Base-by-base conservation (phyloP, 1,284 basidiomycete genomes). In the Ustilago hordei region DNA sequence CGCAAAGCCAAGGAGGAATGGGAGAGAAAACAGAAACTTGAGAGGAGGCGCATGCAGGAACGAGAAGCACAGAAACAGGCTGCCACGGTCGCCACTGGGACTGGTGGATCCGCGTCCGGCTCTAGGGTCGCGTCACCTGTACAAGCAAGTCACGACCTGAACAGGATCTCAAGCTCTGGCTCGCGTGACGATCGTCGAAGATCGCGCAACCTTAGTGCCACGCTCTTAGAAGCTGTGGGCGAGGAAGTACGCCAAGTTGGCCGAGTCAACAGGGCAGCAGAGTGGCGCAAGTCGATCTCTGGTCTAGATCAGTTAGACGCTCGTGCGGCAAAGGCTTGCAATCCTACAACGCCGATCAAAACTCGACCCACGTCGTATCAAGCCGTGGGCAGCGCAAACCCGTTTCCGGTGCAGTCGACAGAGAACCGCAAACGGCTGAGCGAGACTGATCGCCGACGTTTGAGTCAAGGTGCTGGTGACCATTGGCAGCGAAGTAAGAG, bases 401-500 rank as follows among this genome's bases (percentile, higher is more conserved):
- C 69, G 1, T 77, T 77, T 55, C 69, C 69, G 4, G 35, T 11
- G 4, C 75, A 72, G 53, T 36, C 59, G 2, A 52, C 48, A 8
- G 55, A 64, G 28, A n/a, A 13, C 13, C 50, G 52, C 9, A 69
- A 69, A 60, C 65, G 69, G 1, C 63, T 79, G 3, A 73, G 63
- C 53, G 73, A 79, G 38, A 79, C 69, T 12, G 77, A 79, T 39
- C 66, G 69, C 11, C 65, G 77, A 56, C 64, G 77, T n/a, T 36
- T 79, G 48, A 71, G 65, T 45, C 77, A 79, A 61, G 77, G 77
- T 8, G 77, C 73, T 19, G 77, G 69, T 19, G 61, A 78, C 8
- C 64, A 67, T 13, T 55, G 52, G 13, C 47, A 47, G 35, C 60
- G 71, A 31, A 65, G 75, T 28, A 15, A 61, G 35, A 76, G 74